A percentile compares a stretch with the other conserved stretches of the same genome.
phyloP scores from a whole-genome alignment of 1,284 basidiomycete species.

The Ceratobasidium sp. region DNA sequence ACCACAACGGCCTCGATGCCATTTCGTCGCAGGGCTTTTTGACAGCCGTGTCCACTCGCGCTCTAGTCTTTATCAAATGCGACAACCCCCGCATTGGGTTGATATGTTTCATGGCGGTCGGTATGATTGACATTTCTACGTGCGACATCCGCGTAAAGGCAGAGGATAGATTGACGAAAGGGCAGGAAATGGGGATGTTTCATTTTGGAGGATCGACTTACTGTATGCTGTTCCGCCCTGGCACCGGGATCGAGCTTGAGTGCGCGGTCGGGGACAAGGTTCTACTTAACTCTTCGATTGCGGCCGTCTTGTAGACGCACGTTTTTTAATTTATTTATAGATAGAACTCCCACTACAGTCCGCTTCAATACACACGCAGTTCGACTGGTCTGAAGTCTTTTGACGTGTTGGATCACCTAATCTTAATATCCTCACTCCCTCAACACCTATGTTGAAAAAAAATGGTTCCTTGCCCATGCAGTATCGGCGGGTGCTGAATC shows the following conservation, averaged over 20 bases:
- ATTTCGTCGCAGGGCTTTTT: conserved; percentile 50
- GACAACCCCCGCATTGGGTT: conserved; percentile 58
- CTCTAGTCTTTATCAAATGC: conserved; percentile 60
- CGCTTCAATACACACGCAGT: no score
- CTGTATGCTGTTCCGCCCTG: conserved; percentile 51
- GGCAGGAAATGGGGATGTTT: conserved; percentile 59
- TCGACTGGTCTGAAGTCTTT: no score
- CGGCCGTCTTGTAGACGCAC: no score
- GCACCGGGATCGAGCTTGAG: neutral
- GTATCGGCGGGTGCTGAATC: no score
- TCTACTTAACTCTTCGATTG: neutral
- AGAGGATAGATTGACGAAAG: conserved; percentile 53
- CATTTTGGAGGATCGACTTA: conserved; percentile 61
- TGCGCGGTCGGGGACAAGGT: neutral
- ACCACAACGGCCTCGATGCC: conserved; percentile 31
- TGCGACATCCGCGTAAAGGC: conserved; percentile 51
- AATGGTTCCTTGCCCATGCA: no score
- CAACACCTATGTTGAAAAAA: no score
- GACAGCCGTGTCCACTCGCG: conserved; percentile 54
- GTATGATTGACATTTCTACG: conserved; percentile 64
- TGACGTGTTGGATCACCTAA: no score
- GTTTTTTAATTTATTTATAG: no score
- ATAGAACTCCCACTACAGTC: no score
- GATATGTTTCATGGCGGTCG: conserved; percentile 59
- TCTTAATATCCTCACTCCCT: no score